A percentile compares a stretch with the other conserved stretches of the same genome.
phyloP scores from a whole-genome alignment of 208 protist species.

The Acanthamoeba sp. region DNA sequence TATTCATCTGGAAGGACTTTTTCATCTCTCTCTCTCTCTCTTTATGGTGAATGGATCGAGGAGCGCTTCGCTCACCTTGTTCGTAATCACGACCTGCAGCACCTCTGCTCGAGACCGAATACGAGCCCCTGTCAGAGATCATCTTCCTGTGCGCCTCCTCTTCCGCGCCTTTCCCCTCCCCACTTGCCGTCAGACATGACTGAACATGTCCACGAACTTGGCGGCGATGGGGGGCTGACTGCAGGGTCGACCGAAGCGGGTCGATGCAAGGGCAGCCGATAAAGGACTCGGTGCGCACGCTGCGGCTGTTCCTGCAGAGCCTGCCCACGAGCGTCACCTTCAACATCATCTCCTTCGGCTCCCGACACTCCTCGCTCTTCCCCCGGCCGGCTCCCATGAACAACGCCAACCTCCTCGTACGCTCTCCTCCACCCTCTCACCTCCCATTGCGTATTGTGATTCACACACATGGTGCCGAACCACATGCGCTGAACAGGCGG shows the following conservation, averaged over 20 bases:
- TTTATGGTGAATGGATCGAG: too few species aligned
- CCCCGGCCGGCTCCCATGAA: background rate
- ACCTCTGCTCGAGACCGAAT: background rate
- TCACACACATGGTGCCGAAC: background rate
- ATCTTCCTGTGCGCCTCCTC: background rate
- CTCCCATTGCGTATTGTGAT: background rate
- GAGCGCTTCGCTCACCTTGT: too few species aligned
- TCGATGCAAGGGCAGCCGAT: background rate
- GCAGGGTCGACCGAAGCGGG: constrained; percentile 14
- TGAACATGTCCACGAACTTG: too few species aligned
- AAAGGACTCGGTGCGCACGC: background rate
- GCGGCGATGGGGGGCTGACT: too few species aligned
- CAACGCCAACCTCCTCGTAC: background rate
- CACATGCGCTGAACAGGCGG: background rate
- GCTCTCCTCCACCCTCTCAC: background rate
- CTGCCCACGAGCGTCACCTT: constrained; percentile 11
- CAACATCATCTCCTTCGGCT: constrained; percentile 24
- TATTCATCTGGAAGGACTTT: too few species aligned
- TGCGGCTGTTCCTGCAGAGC: constrained; percentile 57
- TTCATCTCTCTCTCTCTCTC: background rate
- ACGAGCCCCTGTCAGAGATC: background rate
- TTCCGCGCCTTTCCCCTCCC: too few species aligned
- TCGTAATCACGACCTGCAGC: background rate
- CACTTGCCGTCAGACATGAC: too few species aligned
- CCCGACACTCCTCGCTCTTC: background rate